A percentile compares a stretch with the other conserved stretches of the same genome.
Conservation (phyloP, 805 yeast genomes). For the Ogataea methylovora region DNA sequence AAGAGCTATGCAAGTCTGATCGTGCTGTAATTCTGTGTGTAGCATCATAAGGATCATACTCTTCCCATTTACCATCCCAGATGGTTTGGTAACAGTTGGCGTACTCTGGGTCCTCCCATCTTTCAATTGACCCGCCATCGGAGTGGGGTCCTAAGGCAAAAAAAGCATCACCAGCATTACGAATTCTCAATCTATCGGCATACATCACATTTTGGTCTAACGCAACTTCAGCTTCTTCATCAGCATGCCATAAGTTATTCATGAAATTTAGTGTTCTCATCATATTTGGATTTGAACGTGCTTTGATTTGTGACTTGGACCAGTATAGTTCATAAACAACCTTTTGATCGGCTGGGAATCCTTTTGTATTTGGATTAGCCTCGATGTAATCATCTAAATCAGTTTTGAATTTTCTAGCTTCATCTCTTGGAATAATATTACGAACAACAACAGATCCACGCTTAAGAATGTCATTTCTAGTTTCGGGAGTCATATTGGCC, state of each 20-base stretch:
- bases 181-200: constrained; percentile 34
- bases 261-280: constrained; percentile 15
- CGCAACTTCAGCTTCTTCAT: constrained; percentile 15
- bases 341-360: constrained; percentile 17
- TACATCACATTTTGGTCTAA: constrained; percentile 26
- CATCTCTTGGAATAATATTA: constrained; percentile 20
- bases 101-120: constrained; percentile 38
- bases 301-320: constrained; percentile 30
- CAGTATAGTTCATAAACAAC: constrained; percentile 27
- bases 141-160: constrained; percentile 31
- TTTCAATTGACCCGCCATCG: constrained; percentile 34
- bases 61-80: constrained; percentile 33
- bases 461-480: constrained; percentile 4
- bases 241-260: constrained; percentile 5
- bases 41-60: constrained; percentile 33
- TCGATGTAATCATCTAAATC: constrained; percentile 19
- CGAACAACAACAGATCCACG: constrained; percentile 25
- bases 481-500: constrained; percentile 5
- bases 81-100: constrained; percentile 26
- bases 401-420: constrained; percentile 12
- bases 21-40: constrained; percentile 26
- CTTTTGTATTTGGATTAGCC: constrained; percentile 23
- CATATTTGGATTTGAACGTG: constrained; percentile 30
- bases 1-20: constrained; percentile 26
- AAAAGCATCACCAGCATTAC: constrained; percentile 28